Evolutionary conservation across 1,284 basidiomycete species (phyloP), one percentile per base, ranked within the genome.

Genomic region (Trametes sp.): DNA sequence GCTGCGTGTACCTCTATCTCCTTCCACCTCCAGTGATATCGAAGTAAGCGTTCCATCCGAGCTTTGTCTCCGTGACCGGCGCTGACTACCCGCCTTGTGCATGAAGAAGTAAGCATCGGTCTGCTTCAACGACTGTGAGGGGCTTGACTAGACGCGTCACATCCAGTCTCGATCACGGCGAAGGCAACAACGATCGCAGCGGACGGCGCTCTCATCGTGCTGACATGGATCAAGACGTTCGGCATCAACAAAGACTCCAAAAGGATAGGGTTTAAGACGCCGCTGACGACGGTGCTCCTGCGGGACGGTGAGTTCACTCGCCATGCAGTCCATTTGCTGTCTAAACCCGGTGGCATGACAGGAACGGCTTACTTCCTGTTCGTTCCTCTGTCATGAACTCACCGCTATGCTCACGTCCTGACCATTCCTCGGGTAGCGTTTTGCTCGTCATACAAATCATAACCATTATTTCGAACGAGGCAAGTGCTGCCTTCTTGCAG

Each of bases 321-420:
- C 6, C 11, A 28, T 16, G 26, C 28, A 7, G 3, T 10, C 10
- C 2, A 4, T 13, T 24, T 28, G 24, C 5, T n/a, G 21, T 24
- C 19, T 19, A 1, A 29, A 26, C 21, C 4, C 14, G 4, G 2
- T 9, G 6, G 19, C 19, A 19, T 48, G 4, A 4, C 19, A 65
- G 64, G 64, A 4, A 65, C 64, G 29, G 54, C 46, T 2, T 65
- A 65, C 51, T 65, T 65, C 36, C 21, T 60, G 64, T 65, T 24
- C 14, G 60, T 33, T 11, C 3, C 13, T 19, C 26, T 4, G 41
- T 8, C 2, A 8, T 38, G 9, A 6, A n/a, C 11, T 33, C 26
- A 11, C 4, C 16, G 5, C 7, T 19, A 11, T 14, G 23, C 29
- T 31, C 24, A 6, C 16, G 2, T 8, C 4, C 16, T 42, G 9